Evolutionary conservation across 2,329 filamentous ascomycete species (phyloP).

Genomic region (Aureobasidium sp.): DNA sequence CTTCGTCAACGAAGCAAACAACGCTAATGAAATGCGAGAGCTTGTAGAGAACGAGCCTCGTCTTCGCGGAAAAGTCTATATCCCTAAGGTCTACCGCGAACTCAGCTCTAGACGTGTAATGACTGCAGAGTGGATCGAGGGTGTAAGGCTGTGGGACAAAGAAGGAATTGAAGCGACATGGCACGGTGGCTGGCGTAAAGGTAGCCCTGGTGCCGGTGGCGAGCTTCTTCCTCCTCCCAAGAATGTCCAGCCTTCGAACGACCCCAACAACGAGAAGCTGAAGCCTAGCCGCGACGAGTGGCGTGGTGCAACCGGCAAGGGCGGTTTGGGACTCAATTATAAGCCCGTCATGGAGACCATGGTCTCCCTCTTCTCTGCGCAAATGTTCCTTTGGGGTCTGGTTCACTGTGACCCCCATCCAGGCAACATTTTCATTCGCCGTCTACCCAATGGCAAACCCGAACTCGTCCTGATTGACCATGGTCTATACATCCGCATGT

Average conservation of each 20-base stretch:
- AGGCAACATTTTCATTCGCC: constrained; percentile 92
- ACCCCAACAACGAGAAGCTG: constrained; percentile 52
- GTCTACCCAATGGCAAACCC: constrained; percentile 70
- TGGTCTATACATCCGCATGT: constrained; percentile 90
- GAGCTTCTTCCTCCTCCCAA: constrained; percentile 49
- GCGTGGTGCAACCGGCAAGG: constrained; percentile 64
- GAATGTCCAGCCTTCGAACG: constrained; percentile 35
- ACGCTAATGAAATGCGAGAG: constrained; percentile 74
- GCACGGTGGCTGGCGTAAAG: constrained; percentile 68
- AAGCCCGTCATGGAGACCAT: constrained; percentile 94
- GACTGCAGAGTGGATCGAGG: constrained; percentile 97
- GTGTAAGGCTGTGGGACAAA: constrained; percentile 87
- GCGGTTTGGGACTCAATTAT: constrained; percentile 74
- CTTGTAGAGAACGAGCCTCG: constrained; percentile 70
- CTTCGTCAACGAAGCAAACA: constrained; percentile 84
- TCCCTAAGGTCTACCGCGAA: constrained; percentile 77
- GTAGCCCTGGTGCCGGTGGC: constrained; percentile 71
- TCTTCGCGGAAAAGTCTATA: constrained; percentile 74
- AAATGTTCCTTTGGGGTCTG: constrained; percentile 95
- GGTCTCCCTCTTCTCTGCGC: constrained; percentile 91
- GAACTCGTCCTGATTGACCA: constrained; percentile 97
- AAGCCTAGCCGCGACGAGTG: constrained; percentile 78
- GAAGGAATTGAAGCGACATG: constrained; percentile 69
- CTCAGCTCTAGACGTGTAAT: constrained; percentile 77
- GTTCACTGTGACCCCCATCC: constrained; percentile 97